phyloP scores from a whole-genome alignment of 345 rosid genomes.

The Salix koriyanagi region DNA sequence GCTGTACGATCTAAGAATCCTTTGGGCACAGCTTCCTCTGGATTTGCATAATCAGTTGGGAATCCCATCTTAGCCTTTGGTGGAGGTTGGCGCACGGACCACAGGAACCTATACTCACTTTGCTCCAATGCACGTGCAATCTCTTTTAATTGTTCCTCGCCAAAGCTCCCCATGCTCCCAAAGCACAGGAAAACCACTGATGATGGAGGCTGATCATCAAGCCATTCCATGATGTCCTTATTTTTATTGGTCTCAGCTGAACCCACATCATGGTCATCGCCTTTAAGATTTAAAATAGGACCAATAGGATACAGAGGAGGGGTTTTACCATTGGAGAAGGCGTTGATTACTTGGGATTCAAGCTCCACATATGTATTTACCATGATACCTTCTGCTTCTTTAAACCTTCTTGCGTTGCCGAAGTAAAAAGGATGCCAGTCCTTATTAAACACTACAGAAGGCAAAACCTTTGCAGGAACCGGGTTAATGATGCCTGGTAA shows the following conservation, averaged over 20 bases:
- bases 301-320: conserved; percentile 10
- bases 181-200: conserved; percentile 15
- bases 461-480: not conserved
- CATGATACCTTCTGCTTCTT: conserved; percentile 8
- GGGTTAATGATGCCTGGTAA: not conserved
- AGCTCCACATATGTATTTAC: conserved; percentile 10
- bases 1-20: conserved; percentile 15
- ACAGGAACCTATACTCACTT: not conserved
- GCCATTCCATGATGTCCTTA: not conserved
- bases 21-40: not conserved
- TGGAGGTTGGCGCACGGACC: conserved; percentile 10
- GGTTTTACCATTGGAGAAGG: not conserved
- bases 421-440: not conserved
- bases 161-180: conserved; percentile 1
- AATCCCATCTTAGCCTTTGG: not conserved
- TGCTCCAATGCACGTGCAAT: not conserved
- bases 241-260: not conserved
- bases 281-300: not conserved
- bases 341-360: conserved; percentile 9
- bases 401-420: not conserved
- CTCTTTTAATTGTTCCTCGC: not conserved
- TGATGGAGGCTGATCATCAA: conserved; percentile 1
- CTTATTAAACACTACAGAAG: not conserved
- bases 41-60: not conserved
- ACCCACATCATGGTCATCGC: not conserved